phyloP scores from a whole-genome alignment of 495 filamentous ascomycete genomes.

The Penicillium malachiteum region DNA sequence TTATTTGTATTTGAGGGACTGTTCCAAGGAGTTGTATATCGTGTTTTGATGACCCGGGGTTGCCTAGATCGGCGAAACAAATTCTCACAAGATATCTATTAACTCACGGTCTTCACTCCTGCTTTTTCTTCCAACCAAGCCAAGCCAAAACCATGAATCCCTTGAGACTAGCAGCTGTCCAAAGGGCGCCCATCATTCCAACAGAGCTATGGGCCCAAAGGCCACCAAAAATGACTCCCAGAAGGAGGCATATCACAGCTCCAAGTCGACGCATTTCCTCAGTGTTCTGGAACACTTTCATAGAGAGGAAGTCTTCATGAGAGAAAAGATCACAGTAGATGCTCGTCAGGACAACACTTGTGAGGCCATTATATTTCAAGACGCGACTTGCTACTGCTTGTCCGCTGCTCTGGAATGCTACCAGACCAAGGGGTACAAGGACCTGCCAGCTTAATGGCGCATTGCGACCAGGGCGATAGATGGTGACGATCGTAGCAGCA shows the following conservation, averaged over 20 bases:
- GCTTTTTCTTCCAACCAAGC: conserved; percentile 3
- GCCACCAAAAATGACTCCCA: conserved; percentile 61
- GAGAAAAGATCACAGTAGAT: conserved; percentile 72
- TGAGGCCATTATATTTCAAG: conserved; percentile 59
- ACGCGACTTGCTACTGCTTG: conserved; percentile 69
- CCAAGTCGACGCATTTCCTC: conserved; percentile 60
- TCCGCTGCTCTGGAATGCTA: conserved; percentile 70
- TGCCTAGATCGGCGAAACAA: no score
- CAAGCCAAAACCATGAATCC: conserved; percentile 13
- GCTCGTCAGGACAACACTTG: conserved; percentile 70
- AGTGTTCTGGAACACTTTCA: conserved; percentile 38
- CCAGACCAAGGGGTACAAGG: conserved; percentile 57
- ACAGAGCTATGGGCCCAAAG: conserved; percentile 53
- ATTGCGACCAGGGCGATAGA: conserved; percentile 30
- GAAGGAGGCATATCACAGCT: conserved; percentile 54
- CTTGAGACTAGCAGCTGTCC: conserved; percentile 60
- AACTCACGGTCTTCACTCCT: background rate
- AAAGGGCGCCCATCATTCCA: conserved; percentile 62
- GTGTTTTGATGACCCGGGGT: no score
- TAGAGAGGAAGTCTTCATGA: conserved; percentile 53
- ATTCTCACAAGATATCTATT: background rate
- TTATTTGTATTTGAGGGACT: no score
- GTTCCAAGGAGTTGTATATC: no score
- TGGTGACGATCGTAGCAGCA: conserved; percentile 61
- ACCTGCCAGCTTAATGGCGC: conserved; percentile 55